Evolutionary conservation across 2,329 filamentous ascomycete genomes (phyloP).

Genomic region (Cercospora citrullina): DNA sequence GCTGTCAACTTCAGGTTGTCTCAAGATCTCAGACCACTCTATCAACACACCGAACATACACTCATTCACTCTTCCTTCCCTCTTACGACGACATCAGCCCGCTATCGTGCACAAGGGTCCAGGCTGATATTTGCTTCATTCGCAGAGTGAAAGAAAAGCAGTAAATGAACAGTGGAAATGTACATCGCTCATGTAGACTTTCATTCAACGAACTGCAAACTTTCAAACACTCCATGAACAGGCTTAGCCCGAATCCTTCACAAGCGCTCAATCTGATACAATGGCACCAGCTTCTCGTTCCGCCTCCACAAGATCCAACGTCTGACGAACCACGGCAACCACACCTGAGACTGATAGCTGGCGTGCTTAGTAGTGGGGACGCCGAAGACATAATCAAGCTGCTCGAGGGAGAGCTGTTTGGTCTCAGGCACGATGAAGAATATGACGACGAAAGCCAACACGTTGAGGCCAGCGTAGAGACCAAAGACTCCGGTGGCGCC

Average conservation of each 20-base stretch:
- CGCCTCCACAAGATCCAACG: conserved; percentile 15
- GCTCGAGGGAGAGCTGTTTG: conserved; percentile 48
- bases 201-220: background rate
- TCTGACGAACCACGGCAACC: conserved; percentile 16
- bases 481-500: conserved; percentile 58
- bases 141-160: background rate
- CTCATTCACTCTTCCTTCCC: background rate
- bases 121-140: background rate
- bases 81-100: too few species aligned
- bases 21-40: background rate
- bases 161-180: background rate
- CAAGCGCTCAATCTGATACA: conserved; percentile 8
- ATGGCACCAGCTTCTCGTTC: background rate
- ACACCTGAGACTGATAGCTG: conserved; percentile 6
- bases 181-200: background rate
- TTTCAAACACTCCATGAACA: background rate
- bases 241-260: background rate
- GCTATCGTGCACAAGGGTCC: too few species aligned
- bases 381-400: conserved; percentile 50
- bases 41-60: background rate
- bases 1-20: background rate
- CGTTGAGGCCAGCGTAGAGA: conserved; percentile 61
- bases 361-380: conserved; percentile 15
- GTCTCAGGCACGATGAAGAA: conserved; percentile 57
- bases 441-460: conserved; percentile 63